Conservation (phyloP, 306 rosid genomes). For the barrel medic (Medicago truncatula) region DNA sequence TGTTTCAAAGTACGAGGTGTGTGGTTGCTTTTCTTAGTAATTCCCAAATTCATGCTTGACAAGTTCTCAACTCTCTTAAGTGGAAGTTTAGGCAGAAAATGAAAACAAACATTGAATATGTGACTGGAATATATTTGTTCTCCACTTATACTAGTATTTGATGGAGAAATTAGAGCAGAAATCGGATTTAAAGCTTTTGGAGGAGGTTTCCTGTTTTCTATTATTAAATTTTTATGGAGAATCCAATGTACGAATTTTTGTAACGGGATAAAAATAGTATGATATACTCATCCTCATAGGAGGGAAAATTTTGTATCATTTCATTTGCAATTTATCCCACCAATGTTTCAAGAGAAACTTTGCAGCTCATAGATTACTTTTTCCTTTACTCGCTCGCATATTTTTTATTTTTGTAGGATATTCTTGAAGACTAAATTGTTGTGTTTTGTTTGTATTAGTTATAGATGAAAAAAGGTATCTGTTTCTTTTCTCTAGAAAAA, state of each 20-base stretch:
- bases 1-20: conserved; percentile 81
- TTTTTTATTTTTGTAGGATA: too few species aligned
- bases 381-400: too few species aligned
- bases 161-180: conserved; percentile 12
- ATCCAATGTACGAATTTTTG: conserved; percentile 3
- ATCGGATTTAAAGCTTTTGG: conserved; percentile 20
- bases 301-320: conserved; percentile 1
- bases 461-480: too few species aligned
- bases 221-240: conserved; percentile 4
- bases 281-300: background rate
- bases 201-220: conserved; percentile 25
- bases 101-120: background rate
- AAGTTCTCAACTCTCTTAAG: conserved; percentile 6
- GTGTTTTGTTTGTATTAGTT: too few species aligned
- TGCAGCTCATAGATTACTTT: background rate
- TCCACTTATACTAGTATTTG: background rate
- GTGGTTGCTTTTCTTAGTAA: conserved; percentile 80
- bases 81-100: conserved; percentile 16
- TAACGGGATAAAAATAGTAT: conserved; percentile 7
- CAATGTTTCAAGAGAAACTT: background rate
- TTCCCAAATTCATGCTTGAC: conserved; percentile 60
- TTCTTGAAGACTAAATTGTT: too few species aligned
- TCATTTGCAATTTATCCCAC: conserved; percentile 10
- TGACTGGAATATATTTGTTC: background rate
- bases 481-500: too few species aligned